Percentiles rank a stretch among this genome's conserved stretches.
phyloP scores from a whole-genome alignment of 352 stramenopile species.

The Phytophthora crassamura region DNA sequence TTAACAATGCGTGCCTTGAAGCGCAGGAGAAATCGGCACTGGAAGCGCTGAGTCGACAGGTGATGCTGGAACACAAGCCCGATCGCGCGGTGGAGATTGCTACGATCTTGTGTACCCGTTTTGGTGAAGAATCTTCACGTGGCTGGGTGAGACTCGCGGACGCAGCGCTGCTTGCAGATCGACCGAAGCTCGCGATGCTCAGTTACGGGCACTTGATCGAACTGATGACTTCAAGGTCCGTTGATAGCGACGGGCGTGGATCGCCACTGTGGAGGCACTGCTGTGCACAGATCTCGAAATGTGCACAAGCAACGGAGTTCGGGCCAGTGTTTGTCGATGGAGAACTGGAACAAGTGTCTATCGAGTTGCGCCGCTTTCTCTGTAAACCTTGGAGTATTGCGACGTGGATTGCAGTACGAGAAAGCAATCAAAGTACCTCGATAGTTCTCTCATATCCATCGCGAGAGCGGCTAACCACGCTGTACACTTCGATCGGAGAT shows the following conservation, averaged over 20 bases:
- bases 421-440: not conserved
- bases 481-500: not conserved
- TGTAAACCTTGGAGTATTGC: conserved; percentile 35
- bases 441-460: conserved; percentile 18
- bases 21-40: conserved; percentile 36
- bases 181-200: conserved; percentile 50
- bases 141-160: conserved; percentile 47
- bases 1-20: conserved; percentile 20
- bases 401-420: conserved; percentile 20
- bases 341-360: conserved; percentile 41
- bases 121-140: conserved; percentile 17
- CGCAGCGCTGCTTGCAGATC: conserved; percentile 25
- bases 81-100: conserved; percentile 36
- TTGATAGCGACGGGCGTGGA: conserved; percentile 4
- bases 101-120: conserved; percentile 29
- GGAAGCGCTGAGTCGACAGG: conserved; percentile 38
- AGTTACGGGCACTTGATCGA: conserved; percentile 34
- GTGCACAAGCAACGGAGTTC: conserved; percentile 41
- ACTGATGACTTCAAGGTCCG: not conserved
- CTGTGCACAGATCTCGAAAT: conserved; percentile 23
- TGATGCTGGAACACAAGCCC: conserved; percentile 37
- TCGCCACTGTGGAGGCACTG: conserved; percentile 30
- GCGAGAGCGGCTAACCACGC: conserved; percentile 11
- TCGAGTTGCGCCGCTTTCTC: conserved; percentile 20
- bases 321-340: conserved; percentile 35